Base-by-base conservation (phyloP, 2,329 filamentous ascomycete species). In the Aspergillus sp. region DNA sequence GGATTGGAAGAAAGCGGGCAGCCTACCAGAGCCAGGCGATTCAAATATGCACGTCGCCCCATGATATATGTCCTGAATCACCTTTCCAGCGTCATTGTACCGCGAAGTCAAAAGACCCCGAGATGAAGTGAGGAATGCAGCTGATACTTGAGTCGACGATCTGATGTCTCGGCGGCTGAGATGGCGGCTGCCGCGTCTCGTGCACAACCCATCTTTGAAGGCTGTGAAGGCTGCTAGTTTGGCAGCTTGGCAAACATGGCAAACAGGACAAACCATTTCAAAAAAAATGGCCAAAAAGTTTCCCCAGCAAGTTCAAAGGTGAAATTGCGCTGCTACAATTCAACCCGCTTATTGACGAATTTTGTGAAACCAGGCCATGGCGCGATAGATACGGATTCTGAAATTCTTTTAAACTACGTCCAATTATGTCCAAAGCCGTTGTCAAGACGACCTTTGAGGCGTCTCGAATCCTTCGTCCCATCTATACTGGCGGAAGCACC, bases 401-500 rank as follows among this genome's bases (percentile, higher is more conserved):
- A 30, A n/a, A 30, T 52, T 7, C 56, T 53, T 53, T 11, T 53
- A 48, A 54, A 43, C 22, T 31, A 28, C 28, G 25, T n/a, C 57
- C 52, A 63, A 66, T 65, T 54, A 79, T 79, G 69, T 85, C 84
- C 72, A 84, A 84, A 76, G 78, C 84, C 64, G 81, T 80, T 46
- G 77, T 84, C 69, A 96, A 93, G 83, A 97, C 93, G 61, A 97
- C 94, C 3, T 99, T 97, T 77, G 91, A 96, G 73, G 87, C 90
- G 61, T 85, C 85, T 67, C 88, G 90, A 72, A 91, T 92, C 52
- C 91, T 99, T 59, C 91, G 93, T 70, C 95, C 95, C 22, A 94
- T 98, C 54, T 97, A 95, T 74, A 97, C 94, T 2, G 95, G 95
- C 58, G 95, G 95, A 48, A 90, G 91, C 67, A 88, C 96, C 62